Evolutionary conservation across 2,329 filamentous ascomycete genomes (phyloP), one percentile per base, ranked within the genome.

Genomic region (Thermoascus crustaceus): DNA sequence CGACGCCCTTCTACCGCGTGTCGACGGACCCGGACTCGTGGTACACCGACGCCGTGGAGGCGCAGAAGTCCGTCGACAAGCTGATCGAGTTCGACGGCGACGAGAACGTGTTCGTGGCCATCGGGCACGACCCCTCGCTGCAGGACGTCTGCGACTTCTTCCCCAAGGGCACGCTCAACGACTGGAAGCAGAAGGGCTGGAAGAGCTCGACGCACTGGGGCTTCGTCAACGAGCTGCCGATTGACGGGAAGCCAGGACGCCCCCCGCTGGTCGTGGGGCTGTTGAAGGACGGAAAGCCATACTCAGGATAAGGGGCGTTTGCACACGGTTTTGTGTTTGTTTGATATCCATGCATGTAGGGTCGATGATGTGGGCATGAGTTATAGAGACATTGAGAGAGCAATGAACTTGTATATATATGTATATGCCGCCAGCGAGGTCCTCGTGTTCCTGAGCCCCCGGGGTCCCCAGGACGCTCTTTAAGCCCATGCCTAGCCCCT

Each of bases 131-230:
- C 31, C 27, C 34, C 13, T 44, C 41, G 7, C 30, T 58, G 32
- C 35, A 45, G 6, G 48, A 48, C 6, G 39, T 48, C 9, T 37
- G 41, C 11, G 37, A 48, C 29, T 40, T 45, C 29, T 47, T 58
- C 30, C 50, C 54, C 4, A 46, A 50, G 8, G 48, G 46, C 3
- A 46, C 39, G 22, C 13, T 53, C 18, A 55, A 55, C 33, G 45
- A 46, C 10, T 58, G 54, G 55, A 53, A 54, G 35, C 36, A 34
- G 19, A 47, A 52, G 19, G 47, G 50, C 3, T 55, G 42, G 49
- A 48, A 47, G 26, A 13, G 33, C 26, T 32, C 22, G 27, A 46
- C 37, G 21, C 40, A 42, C 18, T 54, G 50, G 51, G 40, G 42
- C 18, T 53, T 53, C 32, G 41, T 52, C 23, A 49, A 48, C 35